These are phyloP conservation scores for Polymyxa betae DNA, from an alignment of 208 protist species.

Conservation along the genomic window DNA sequence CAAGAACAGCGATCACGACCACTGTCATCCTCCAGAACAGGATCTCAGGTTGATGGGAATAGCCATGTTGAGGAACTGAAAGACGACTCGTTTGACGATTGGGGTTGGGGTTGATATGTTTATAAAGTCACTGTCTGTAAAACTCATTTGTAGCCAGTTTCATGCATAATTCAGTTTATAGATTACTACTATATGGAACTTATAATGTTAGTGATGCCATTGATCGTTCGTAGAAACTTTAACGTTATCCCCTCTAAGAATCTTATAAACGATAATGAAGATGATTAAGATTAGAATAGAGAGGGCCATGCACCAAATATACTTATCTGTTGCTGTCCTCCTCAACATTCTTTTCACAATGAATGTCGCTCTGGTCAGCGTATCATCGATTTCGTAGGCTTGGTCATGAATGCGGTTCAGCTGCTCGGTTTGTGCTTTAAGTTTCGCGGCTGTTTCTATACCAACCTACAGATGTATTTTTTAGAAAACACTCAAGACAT, in stretches of 20 bases:
- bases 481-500: too few species aligned
- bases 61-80: too few species aligned
- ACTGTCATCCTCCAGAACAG: too few species aligned
- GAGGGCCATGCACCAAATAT: slow-evolving; percentile 39
- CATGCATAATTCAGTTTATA: too few species aligned
- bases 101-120: too few species aligned
- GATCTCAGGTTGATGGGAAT: too few species aligned
- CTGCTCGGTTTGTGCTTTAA: slow-evolving; percentile 50
- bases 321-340: slow-evolving; percentile 34
- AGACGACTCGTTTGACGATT: too few species aligned
- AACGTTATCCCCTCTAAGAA: not conserved
- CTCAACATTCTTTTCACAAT: slow-evolving; percentile 38
- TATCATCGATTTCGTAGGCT: slow-evolving; percentile 49
- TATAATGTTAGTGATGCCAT: not conserved
- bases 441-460: slow-evolving; percentile 33
- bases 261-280: slow-evolving; percentile 40
- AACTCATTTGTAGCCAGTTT: too few species aligned
- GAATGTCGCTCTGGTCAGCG: slow-evolving; percentile 42
- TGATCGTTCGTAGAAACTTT: not conserved
- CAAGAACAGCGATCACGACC: too few species aligned
- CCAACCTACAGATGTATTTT: too few species aligned
- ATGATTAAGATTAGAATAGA: slow-evolving; percentile 16
- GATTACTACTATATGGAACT: too few species aligned
- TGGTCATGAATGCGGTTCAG: slow-evolving; percentile 47
- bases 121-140: too few species aligned